Evolutionary conservation across 169 alveolate genomes (phyloP).

Genomic region (Hammondia hammondi): DNA sequence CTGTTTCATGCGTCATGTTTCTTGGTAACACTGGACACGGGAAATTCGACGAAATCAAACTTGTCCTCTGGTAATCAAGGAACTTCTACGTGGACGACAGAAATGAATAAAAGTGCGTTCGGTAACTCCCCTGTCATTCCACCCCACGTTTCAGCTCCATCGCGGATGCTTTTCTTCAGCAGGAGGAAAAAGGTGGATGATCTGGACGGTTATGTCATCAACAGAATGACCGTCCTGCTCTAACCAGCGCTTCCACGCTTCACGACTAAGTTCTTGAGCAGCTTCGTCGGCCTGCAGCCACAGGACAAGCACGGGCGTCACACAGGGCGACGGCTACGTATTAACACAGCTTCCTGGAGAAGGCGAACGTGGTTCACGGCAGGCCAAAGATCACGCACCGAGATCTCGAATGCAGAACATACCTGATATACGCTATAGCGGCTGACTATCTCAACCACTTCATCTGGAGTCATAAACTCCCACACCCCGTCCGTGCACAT

Average conservation of each 20-base stretch:
- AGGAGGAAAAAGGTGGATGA: constrained; percentile 39
- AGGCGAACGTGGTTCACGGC: neutral
- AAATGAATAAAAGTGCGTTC: no score
- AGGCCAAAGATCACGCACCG: neutral
- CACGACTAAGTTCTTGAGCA: constrained; percentile 52
- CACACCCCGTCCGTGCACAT: constrained; percentile 89
- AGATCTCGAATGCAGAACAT: neutral
- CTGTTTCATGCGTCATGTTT: no score
- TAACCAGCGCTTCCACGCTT: constrained; percentile 88
- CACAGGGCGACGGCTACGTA: neutral
- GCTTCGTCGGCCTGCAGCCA: constrained; percentile 42
- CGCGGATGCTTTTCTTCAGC: neutral
- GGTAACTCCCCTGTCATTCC: no score
- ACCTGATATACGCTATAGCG: constrained; percentile 6
- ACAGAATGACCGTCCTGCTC: constrained; percentile 86
- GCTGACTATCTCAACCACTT: constrained; percentile 81
- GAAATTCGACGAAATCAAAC: no score
- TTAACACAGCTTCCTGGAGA: no score
- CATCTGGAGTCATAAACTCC: constrained; percentile 86
- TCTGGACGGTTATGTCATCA: constrained; percentile 83
- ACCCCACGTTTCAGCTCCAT: no score
- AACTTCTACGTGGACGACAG: no score
- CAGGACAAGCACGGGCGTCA: neutral
- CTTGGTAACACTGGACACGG: no score
- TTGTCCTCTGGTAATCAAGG: no score